Evolutionary conservation across 2,329 filamentous ascomycete species (phyloP), one percentile per base, ranked within the genome.

Genomic region (Epichloe elymi): DNA sequence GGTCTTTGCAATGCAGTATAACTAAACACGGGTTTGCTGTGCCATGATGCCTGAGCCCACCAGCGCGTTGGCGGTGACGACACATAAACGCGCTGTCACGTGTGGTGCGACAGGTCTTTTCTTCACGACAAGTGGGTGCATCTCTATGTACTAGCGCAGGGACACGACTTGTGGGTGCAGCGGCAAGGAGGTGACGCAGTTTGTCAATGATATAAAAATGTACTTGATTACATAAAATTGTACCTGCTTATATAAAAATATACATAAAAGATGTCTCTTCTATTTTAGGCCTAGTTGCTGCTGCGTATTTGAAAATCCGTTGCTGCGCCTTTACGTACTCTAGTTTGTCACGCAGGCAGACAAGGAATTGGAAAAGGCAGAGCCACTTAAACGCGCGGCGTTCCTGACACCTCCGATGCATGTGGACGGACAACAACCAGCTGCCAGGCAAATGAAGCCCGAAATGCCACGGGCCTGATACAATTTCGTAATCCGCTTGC

Each of bases 361-460:
- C n/a, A 48, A 35, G 41, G 42, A 33, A 39, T 23, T 41, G 41
- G 35, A 49, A 35, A 41, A 20, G 33, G 8, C 48, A 55, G 52
- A 56, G 55, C 62, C 60, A 62, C 58, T 60, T 58, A 60, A 61
- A 62, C 59, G 65, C 60, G 63, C 64, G 64, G 61, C 62, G 64
- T 67, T 65, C 64, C 64, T 67, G 64, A 60, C 63, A 63, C 57
- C 53, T 54, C 50, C 43, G 14, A 39, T 20, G 17, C 26, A 44
- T 36, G 39, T 14, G 20, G 19, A 17, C 42, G 20, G 19, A 17
- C 42, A 26, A 7, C 5, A 30, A 3, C 14, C 8, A 30, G 26
- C 26, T 30, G 26, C 26, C 8, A 30, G 26, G 8, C 26, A 30
- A 30, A 10, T 30, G 26, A 30, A 1, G 26, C 26, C 26, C 26